phyloP scores from a whole-genome alignment of 2,329 filamentous ascomycete genomes.

The Fusarium sp. region DNA sequence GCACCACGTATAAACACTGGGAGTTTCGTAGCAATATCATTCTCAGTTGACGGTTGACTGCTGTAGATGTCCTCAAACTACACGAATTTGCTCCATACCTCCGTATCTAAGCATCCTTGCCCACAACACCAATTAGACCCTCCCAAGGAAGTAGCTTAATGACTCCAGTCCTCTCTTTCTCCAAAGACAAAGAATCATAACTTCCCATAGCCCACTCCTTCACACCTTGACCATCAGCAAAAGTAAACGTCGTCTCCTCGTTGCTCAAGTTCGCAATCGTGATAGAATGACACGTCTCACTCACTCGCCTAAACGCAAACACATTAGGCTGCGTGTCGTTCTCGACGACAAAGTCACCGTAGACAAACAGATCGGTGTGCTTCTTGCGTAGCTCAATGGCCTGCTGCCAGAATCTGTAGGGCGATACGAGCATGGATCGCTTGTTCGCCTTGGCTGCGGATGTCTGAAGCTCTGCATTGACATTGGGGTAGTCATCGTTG shows the following conservation, averaged over 20 bases:
- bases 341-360: constrained; percentile 49
- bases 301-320: constrained; percentile 48
- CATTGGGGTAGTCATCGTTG: constrained; percentile 47
- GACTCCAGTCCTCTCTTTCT: not conserved
- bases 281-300: constrained; percentile 34
- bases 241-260: not conserved
- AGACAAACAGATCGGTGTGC: constrained; percentile 49
- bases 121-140: not conserved
- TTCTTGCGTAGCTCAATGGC: constrained; percentile 45
- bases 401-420: constrained; percentile 50
- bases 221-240: not conserved
- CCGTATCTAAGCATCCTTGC: not conserved
- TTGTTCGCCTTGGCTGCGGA: constrained; percentile 46
- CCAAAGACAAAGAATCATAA: not conserved
- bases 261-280: constrained; percentile 50
- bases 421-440: constrained; percentile 42
- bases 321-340: constrained; percentile 40
- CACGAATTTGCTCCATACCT: not conserved
- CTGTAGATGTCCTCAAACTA: not conserved
- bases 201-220: not conserved
- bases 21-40: not conserved
- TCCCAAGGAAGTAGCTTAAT: constrained; percentile 2
- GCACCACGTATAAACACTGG: not conserved
- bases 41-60: too few relatives aligned
- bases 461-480: constrained; percentile 70